A percentile compares a stretch with the other conserved stretches of the same genome.
Evolutionary conservation across 352 stramenopile genomes (phyloP).

Genomic region (Phytophthora idaei): DNA sequence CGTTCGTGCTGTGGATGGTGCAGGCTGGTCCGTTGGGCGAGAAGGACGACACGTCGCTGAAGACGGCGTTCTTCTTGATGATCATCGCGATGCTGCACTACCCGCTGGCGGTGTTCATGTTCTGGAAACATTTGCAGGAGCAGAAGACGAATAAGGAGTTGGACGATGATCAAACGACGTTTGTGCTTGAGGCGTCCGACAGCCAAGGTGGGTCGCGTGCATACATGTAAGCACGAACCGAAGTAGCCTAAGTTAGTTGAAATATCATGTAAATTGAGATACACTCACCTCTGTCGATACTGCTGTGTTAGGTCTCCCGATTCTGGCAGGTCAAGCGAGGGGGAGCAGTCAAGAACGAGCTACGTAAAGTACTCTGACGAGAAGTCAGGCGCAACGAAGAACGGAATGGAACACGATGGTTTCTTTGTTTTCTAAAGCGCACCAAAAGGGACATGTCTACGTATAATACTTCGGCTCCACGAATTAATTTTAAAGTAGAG

Average conservation of each 20-base stretch:
- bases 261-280: constrained; percentile 5
- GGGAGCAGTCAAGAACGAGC: too few species aligned
- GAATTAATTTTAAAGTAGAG: too few species aligned
- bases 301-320: too few species aligned
- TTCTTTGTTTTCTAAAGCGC: too few species aligned
- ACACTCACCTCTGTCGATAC: background rate
- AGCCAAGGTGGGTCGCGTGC: constrained; percentile 20
- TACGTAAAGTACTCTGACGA: too few species aligned
- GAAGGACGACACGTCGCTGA: constrained; percentile 56
- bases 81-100: constrained; percentile 66
- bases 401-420: too few species aligned
- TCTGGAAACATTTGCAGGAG: constrained; percentile 33
- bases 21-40: constrained; percentile 55
- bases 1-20: constrained; percentile 49
- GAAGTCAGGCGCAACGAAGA: too few species aligned
- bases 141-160: constrained; percentile 5
- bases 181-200: constrained; percentile 21
- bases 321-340: too few species aligned
- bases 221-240: constrained; percentile 21
- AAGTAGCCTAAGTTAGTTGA: constrained; percentile 1
- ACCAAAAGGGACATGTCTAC: too few species aligned
- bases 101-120: constrained; percentile 39
- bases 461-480: too few species aligned
- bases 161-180: constrained; percentile 17
- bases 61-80: constrained; percentile 60